A percentile compares a stretch with the other conserved stretches of the same genome.
Evolutionary conservation across 1,284 basidiomycete species (phyloP).

Genomic region (Abortiporus biennis): DNA sequence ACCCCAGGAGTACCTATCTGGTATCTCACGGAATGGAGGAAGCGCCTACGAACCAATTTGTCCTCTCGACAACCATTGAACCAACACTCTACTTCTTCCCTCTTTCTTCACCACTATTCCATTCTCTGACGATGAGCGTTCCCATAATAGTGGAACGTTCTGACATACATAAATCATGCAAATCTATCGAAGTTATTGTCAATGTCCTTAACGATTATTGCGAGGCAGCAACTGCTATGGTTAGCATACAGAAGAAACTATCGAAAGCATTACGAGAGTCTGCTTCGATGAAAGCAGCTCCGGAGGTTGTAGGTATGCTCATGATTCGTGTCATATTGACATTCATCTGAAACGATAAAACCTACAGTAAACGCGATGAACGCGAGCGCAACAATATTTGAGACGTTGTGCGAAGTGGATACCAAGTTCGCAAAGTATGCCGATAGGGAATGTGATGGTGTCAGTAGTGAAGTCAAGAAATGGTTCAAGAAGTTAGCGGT

Average conservation of each 20-base stretch:
- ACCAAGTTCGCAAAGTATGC: slow-evolving; percentile 66
- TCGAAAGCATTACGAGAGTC: slow-evolving; percentile 62
- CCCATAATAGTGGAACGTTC: slow-evolving; percentile 41
- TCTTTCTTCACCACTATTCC: not conserved
- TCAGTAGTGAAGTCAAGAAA: slow-evolving; percentile 68
- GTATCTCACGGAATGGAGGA: too few relatives aligned
- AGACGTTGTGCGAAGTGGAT: slow-evolving; percentile 62
- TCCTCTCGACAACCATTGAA: too few relatives aligned
- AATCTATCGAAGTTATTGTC: slow-evolving; percentile 62
- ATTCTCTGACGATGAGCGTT: slow-evolving; percentile 8
- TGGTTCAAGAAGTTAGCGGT: slow-evolving; percentile 81
- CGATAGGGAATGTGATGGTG: slow-evolving; percentile 63
- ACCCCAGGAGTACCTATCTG: too few relatives aligned
- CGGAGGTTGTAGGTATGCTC: slow-evolving; percentile 52
- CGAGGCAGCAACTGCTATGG: slow-evolving; percentile 58
- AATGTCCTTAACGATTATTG: slow-evolving; percentile 67
- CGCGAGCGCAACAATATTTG: slow-evolving; percentile 59
- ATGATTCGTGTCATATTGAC: not conserved
- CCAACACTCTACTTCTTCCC: not conserved
- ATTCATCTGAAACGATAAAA: slow-evolving; percentile 2
- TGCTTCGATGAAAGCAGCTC: slow-evolving; percentile 51
- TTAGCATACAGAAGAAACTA: slow-evolving; percentile 66
- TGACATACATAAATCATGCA: slow-evolving; percentile 76
- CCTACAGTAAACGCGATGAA: slow-evolving; percentile 56
- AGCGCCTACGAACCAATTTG: too few relatives aligned